Conservation (phyloP, 169 alveolate genomes). For the Eimeria acervulina region DNA sequence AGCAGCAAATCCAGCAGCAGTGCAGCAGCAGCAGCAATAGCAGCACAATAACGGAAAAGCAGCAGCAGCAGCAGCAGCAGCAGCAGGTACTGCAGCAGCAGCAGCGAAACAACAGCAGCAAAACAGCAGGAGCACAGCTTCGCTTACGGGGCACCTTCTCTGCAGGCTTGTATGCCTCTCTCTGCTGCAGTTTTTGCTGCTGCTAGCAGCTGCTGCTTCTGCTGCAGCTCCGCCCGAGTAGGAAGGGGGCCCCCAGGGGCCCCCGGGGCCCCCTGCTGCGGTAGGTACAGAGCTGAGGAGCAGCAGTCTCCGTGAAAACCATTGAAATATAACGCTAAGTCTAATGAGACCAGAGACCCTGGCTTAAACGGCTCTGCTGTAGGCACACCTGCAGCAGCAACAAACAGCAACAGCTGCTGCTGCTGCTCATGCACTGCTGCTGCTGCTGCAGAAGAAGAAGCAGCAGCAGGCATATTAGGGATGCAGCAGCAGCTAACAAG, state of each 20-base stretch:
- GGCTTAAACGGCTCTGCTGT: background rate
- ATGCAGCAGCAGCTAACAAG: too few species aligned
- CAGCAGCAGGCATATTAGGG: too few species aligned
- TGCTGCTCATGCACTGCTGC: too few species aligned
- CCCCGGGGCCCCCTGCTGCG: background rate
- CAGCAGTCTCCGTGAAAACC: conserved; percentile 51
- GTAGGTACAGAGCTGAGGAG: conserved; percentile 10
- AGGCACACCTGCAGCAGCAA: conserved; percentile 31
- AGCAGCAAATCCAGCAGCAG: too few species aligned
- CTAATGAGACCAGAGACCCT: conserved; percentile 9
- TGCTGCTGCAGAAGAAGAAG: too few species aligned
- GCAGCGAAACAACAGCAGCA: conserved; percentile 53
- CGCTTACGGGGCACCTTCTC: conserved; percentile 8
- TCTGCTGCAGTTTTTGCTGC: background rate
- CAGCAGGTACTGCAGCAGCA: background rate
- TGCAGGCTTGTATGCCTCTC: conserved; percentile 5
- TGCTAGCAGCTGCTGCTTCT: background rate
- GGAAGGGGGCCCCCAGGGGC: too few species aligned
- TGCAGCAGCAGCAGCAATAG: background rate
- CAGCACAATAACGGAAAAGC: too few species aligned
- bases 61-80: too few species aligned
- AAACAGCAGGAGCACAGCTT: background rate
- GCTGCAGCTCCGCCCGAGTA: background rate
- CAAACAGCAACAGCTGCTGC: too few species aligned
- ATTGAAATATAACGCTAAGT: background rate